Percentiles rank a stretch among this genome's conserved stretches.
Evolutionary conservation across 129 eudicot species (phyloP).

Genomic region (Pseudognaphalium luteoalbum): DNA sequence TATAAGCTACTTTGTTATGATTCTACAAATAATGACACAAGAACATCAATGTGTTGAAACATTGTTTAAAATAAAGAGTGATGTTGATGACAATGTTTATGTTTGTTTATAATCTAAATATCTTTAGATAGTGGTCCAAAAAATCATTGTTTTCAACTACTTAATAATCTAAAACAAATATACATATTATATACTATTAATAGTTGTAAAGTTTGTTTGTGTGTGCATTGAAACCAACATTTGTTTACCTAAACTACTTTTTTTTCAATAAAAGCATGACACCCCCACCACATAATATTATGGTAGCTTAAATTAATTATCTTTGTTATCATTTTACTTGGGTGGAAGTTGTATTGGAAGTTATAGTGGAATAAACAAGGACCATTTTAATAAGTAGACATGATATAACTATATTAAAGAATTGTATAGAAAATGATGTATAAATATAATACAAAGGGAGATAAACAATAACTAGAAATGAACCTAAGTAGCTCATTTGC

Average conservation of each 20-base stretch:
- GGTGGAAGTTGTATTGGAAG: neutral
- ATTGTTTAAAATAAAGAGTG: neutral
- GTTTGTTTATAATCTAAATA: neutral
- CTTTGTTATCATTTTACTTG: neutral
- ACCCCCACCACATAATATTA: neutral
- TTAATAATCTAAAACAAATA: neutral
- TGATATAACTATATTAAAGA: no score
- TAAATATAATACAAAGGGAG: no score
- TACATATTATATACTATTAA: no score
- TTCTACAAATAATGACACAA: neutral
- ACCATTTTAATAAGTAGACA: neutral
- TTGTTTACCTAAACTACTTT: neutral
- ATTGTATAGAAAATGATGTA: no score
- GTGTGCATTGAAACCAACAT: neutral
- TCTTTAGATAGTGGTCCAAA: neutral
- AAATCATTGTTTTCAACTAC: neutral
- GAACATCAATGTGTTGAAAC: neutral
- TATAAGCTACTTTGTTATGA: neutral
- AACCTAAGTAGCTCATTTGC: no score
- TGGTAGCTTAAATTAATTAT: neutral
- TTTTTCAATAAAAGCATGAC: neutral
- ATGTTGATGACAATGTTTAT: neutral
- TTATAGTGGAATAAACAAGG: neutral
- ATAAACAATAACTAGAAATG: no score
- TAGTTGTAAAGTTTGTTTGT: neutral